Base-by-base conservation (phyloP, 108 stramenopile genomes). In the Cyclostephanos invisitatus region DNA sequence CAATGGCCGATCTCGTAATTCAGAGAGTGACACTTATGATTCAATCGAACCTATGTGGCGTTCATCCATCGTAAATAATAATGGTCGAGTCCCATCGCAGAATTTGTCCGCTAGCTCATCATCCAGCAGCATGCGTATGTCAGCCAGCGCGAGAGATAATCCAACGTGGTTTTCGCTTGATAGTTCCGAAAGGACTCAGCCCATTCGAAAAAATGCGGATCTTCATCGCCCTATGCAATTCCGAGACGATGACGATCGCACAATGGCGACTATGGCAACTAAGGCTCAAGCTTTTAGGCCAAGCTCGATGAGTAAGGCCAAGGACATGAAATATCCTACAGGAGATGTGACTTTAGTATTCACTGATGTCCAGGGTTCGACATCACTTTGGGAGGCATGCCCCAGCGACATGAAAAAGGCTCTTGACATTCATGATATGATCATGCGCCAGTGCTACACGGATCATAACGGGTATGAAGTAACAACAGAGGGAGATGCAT, bases 301-400 rank as follows among this genome's bases (percentile, higher is more conserved):
- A 24, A 25, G 51, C 24, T n/a, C 24, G 21, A 53, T 24, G 51
- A 53, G 21, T 20, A 53, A 53, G 51, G 51, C 51, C 22, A 53
- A 53, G 21, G 51, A 53, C 18, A 53, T 53, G 51, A 53, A 5
- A 25, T 53, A 53, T 53, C 51, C 51, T 25, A 7, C 18, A 25
- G 51, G 51, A 53, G 51, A 53, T 25, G 20, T 53, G 51, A 60
- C 59, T 14, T 38, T 60, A 38, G 59, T 60, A 15, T n/a, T 38
- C 37, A 77, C 81, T 8, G 81, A 82, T 67, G 67, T 82, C 35
- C 75, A 82, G 46, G 81, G 81, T 8, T 73, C 59, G 18, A 82
- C 81, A 55, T 62, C 75, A 10, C 35, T 82, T 15, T 82, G 81
- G 81, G 81, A 82, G 61, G 28, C 70, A n/a, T 65, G 71, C 62